A percentile compares a stretch with the other conserved stretches of the same genome.
phyloP scores from a whole-genome alignment of 176 grass and related monocot genomes.

The Typha latifolia region DNA sequence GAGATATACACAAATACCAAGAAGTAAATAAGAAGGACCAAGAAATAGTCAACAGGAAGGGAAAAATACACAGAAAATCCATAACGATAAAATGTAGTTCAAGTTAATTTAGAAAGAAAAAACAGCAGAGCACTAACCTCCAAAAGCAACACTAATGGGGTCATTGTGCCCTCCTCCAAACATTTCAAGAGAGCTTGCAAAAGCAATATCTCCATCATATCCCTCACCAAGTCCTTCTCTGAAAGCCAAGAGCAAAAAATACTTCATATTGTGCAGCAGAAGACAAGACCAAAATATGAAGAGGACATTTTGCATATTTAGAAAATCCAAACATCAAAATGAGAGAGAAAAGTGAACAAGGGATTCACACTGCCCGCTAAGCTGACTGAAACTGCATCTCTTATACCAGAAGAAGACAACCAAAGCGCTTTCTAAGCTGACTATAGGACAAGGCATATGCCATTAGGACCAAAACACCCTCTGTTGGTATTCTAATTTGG shows the following conservation, averaged over 20 bases:
- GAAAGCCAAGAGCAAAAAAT: conserved; percentile 9
- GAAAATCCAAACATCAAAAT: neutral
- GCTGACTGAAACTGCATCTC: too few relatives aligned
- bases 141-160: conserved; percentile 89
- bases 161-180: conserved; percentile 97
- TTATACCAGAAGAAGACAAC: too few relatives aligned
- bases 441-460: too few relatives aligned
- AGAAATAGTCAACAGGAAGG: too few relatives aligned
- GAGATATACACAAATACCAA: neutral
- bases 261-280: neutral
- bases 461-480: too few relatives aligned
- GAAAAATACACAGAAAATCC: neutral
- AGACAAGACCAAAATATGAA: neutral
- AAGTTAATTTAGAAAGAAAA: neutral
- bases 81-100: neutral
- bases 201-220: conserved; percentile 92
- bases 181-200: conserved; percentile 73
- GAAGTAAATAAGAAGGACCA: too few relatives aligned
- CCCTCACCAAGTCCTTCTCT: conserved; percentile 89
- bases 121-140: conserved; percentile 47
- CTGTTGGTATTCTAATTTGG: too few relatives aligned
- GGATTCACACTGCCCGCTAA: neutral
- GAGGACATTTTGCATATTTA: conserved; percentile 5
- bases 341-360: neutral
- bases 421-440: too few relatives aligned